These are phyloP conservation scores for Ramaria rubella DNA, from an alignment of 768 basidiomycete genomes.

Conservation along the genomic window DNA sequence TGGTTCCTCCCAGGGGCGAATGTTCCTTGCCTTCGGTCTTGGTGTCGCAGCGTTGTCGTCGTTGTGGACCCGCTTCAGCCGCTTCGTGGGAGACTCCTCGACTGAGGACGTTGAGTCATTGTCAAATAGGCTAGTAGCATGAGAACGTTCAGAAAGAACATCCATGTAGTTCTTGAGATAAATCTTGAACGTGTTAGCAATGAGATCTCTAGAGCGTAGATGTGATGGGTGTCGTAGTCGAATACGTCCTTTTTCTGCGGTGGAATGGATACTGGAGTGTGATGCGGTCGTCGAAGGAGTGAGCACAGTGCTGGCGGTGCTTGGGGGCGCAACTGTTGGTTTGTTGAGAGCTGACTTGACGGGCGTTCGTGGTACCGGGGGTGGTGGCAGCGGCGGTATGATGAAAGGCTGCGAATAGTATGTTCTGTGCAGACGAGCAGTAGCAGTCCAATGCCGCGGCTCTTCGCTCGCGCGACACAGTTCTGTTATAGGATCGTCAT, in stretches of 20 bases:
- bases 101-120: background rate
- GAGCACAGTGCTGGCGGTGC: background rate
- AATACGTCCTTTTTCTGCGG: slow-evolving; percentile 24
- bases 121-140: background rate
- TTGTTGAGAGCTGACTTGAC: slow-evolving; percentile 3
- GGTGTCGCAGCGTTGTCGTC: background rate
- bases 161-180: slow-evolving; percentile 81
- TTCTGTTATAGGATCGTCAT: background rate
- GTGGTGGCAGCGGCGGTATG: slow-evolving; percentile 30
- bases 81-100: slow-evolving; percentile 2
- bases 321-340: background rate
- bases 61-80: background rate
- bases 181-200: slow-evolving; percentile 62
- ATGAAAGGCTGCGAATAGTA: slow-evolving; percentile 52
- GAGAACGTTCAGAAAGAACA: slow-evolving; percentile 13
- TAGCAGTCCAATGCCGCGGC: slow-evolving; percentile 46
- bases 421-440: slow-evolving; percentile 45
- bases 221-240: slow-evolving; percentile 70
- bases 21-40: background rate
- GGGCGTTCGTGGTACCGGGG: slow-evolving; percentile 11
- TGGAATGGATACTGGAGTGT: slow-evolving; percentile 2
- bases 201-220: slow-evolving; percentile 60
- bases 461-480: slow-evolving; percentile 47
- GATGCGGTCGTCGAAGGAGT: slow-evolving; percentile 17
- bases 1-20: background rate